Base-by-base conservation (phyloP, 331 rosid genomes). In the Malus hybrid region DNA sequence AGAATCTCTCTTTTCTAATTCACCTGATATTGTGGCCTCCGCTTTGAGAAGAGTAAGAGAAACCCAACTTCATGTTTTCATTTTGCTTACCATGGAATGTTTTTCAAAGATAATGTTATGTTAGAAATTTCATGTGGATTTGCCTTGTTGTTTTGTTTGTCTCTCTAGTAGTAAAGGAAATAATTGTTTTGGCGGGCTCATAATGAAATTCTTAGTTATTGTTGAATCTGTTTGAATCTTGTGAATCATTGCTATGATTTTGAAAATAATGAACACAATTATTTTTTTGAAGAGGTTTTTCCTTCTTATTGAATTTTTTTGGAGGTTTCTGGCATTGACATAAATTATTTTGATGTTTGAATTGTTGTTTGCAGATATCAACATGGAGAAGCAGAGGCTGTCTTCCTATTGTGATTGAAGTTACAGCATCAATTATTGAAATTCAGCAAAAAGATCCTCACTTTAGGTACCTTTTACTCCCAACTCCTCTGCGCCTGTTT, bases 381-480 rank as follows among this genome's bases (percentile, higher is more conserved):
- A 69, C 92, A 11, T 95, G 99, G 97, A 83, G 88, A 73, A 92
- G 93, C 81, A 88, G 97, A 66, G 97, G 97, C 65, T 86, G 90
- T 15, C 76, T 95, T 77, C 99, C 99, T 3, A 90, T 81, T 80
- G 73, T 79, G 10, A 73, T 91, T 14, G 78, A 81, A 24, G 84
- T 81, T 66, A 71, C 84, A 3, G 84, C 80, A 29, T 81, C 80
- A 0, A 76, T 81, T 27, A 55, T 81, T 6, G 81, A 81, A 79
- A 82, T 83, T 82, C 97, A 88, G 39, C 89, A 42, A 52, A 81
- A 67, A 42, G 97, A 95, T 61, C 93, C 97, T 6, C 79, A 19
- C 73, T 86, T 85, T 69, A 79, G 87, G 99, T 92, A 84, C 13
- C 27, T 19, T 42, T 63, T 29, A 63, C 20, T 29, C 5, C 67